Evolutionary conservation across 2,329 filamentous ascomycete genomes (phyloP), one percentile per base, ranked within the genome.

Genomic region (Ascochyta fabae): DNA sequence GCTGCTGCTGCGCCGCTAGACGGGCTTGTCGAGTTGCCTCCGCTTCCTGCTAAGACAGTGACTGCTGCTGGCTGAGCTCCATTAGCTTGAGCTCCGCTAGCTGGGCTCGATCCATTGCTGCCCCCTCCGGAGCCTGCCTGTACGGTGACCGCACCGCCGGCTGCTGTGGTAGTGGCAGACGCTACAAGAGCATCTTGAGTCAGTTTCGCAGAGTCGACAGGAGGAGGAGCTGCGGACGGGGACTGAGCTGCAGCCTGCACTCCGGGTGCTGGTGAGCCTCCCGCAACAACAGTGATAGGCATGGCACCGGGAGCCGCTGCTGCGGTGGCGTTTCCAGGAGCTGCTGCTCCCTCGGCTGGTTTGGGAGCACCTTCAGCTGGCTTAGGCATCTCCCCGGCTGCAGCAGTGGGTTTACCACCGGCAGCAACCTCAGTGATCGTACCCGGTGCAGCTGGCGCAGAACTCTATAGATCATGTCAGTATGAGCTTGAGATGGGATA

Each of bases 181-280:
- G 59, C 60, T 4, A 61, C 55, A 29, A 70, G 56, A 19, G 58
- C 67, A 50, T 59, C 68, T 19, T 51, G 39, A 3, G 62, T 70
- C 27, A 68, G 38, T 4, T 58, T 63, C 9, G 66, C 65, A 16
- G 68, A 61, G 29, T 66, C 38, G 39, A 66, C 60, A n/a, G 65
- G 27, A 43, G 56, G 12, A 5, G 52, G 45, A 22, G 55, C 57
- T 1, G 59, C 40, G 19, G 68, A 55, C 16, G 60, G 46, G 9
- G 53, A 27, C 27, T 47, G 19, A 24, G 47, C 53, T 24, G 48
- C 61, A 13, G 54, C 58, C 49, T 54, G 52, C 13, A 38, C 51
- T 31, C 53, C 56, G 45, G 50, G 56, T 27, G 46, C 53, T 48
- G 50, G 39, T 24, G 40, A 23, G 19, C 53, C 58, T 46, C 62